Conservation (phyloP, 495 filamentous ascomycete genomes). For the Lasiosphaeriaceae sp. region DNA sequence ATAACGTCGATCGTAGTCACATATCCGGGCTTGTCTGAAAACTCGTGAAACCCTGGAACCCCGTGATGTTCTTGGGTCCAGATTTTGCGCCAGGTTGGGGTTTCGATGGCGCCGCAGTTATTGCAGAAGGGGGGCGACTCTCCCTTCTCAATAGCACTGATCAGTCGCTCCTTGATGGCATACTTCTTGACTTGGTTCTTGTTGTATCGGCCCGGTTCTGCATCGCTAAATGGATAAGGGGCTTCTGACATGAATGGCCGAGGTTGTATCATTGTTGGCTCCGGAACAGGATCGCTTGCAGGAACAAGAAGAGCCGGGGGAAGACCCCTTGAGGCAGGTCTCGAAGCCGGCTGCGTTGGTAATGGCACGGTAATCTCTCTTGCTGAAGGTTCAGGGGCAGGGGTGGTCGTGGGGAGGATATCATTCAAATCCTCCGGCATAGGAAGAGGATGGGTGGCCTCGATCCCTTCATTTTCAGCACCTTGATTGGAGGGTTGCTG, state of each 20-base stretch:
- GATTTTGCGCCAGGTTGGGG: conserved; percentile 90
- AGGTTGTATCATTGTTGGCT: conserved; percentile 13
- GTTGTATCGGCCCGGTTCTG: conserved; percentile 30
- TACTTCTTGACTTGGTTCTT: conserved; percentile 56
- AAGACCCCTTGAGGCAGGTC: conserved; percentile 14
- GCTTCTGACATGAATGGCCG: conserved; percentile 22
- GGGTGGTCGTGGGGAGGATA: background rate
- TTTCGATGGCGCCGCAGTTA: conserved; percentile 93
- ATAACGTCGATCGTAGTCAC: conserved; percentile 64
- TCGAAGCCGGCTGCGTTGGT: conserved; percentile 3
- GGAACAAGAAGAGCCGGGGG: conserved; percentile 8
- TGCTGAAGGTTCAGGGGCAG: conserved; percentile 8
- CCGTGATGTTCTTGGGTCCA: conserved; percentile 67
- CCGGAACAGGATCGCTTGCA: conserved; percentile 20
- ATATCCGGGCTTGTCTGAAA: conserved; percentile 61
- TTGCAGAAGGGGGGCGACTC: conserved; percentile 79
- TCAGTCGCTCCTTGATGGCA: conserved; percentile 59
- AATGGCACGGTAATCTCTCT: conserved; percentile 10
- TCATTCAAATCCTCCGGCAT: background rate
- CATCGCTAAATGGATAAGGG: conserved; percentile 25
- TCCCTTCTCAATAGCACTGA: conserved; percentile 63
- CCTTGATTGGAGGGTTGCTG: background rate
- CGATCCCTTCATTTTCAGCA: background rate
- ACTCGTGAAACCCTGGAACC: conserved; percentile 56
- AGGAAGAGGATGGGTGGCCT: background rate